phyloP scores from a whole-genome alignment of 2,329 filamentous ascomycete genomes.

The Aspergillus fructus region DNA sequence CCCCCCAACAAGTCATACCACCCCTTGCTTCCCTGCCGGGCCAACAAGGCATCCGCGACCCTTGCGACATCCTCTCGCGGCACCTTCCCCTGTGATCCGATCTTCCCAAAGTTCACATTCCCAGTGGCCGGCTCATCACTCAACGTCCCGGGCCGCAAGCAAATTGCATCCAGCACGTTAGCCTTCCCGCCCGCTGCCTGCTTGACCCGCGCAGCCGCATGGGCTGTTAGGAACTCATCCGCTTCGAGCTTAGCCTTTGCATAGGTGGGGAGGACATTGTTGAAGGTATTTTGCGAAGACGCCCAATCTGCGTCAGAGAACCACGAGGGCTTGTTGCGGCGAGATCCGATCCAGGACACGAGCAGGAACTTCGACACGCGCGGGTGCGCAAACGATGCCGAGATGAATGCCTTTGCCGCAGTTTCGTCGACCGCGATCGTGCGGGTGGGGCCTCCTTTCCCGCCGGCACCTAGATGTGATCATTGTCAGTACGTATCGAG shows the following conservation, averaged over 20 bases:
- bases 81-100: slow-evolving; percentile 45
- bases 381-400: slow-evolving; percentile 46
- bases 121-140: slow-evolving; percentile 49
- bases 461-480: slow-evolving; percentile 46
- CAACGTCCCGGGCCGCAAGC: slow-evolving; percentile 51
- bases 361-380: slow-evolving; percentile 55
- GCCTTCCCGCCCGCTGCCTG: slow-evolving; percentile 9
- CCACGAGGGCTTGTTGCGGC: slow-evolving; percentile 50
- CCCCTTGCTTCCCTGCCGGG: slow-evolving; percentile 48
- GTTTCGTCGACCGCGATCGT: slow-evolving; percentile 55
- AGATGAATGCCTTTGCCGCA: slow-evolving; percentile 56
- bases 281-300: slow-evolving; percentile 47
- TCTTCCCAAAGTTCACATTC: slow-evolving; percentile 51
- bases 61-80: slow-evolving; percentile 53
- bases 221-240: slow-evolving; percentile 54
- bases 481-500: not conserved
- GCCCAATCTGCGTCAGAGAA: slow-evolving; percentile 51
- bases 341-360: slow-evolving; percentile 54
- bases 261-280: slow-evolving; percentile 52
- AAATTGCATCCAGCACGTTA: slow-evolving; percentile 48
- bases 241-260: slow-evolving; percentile 56
- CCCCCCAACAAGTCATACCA: slow-evolving; percentile 57
- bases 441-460: slow-evolving; percentile 51
- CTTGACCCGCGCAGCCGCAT: slow-evolving; percentile 36
- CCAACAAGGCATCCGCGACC: slow-evolving; percentile 50